A percentile compares a stretch with the other conserved stretches of the same genome.
These are phyloP conservation scores for Globisporangium alternatum DNA, from an alignment of 352 stramenopile species.

Conservation along the genomic window DNA sequence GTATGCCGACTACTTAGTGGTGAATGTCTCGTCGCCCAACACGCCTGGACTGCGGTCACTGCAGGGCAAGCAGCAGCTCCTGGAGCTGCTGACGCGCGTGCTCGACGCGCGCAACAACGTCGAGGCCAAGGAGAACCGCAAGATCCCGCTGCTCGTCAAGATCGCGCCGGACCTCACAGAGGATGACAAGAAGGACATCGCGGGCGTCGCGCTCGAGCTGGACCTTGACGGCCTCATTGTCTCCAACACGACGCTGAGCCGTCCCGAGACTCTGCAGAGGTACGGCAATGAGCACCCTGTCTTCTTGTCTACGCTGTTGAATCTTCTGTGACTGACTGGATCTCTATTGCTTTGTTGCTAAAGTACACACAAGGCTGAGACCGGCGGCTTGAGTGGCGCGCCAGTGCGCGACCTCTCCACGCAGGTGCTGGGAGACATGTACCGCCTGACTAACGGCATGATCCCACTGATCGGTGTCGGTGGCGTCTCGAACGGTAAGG, in stretches of 20 bases:
- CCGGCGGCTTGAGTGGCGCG: conserved; percentile 93
- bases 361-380: conserved; percentile 73
- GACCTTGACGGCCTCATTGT: conserved; percentile 96
- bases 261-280: conserved; percentile 81
- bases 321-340: not conserved
- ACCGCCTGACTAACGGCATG: conserved; percentile 90
- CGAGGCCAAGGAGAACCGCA: conserved; percentile 44
- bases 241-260: conserved; percentile 95
- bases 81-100: conserved; percentile 70
- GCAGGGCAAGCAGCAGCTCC: conserved; percentile 80
- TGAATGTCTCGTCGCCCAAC: conserved; percentile 98
- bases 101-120: conserved; percentile 66
- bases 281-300: conserved; percentile 5
- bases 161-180: conserved; percentile 95
- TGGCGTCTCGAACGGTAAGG: conserved; percentile 87
- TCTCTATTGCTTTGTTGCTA: not conserved
- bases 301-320: not conserved
- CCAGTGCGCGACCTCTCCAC: conserved; percentile 94
- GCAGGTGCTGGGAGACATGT: conserved; percentile 94
- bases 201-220: conserved; percentile 81
- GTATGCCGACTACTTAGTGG: conserved; percentile 97
- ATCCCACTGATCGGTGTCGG: conserved; percentile 97
- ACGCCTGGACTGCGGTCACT: conserved; percentile 86
- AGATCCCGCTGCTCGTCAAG: conserved; percentile 95
- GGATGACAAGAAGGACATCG: conserved; percentile 95